A percentile compares a stretch with the other conserved stretches of the same genome.
These are phyloP conservation scores for Naumovozyma castellii DNA, from an alignment of 805 yeast species.

Conservation along the genomic window DNA sequence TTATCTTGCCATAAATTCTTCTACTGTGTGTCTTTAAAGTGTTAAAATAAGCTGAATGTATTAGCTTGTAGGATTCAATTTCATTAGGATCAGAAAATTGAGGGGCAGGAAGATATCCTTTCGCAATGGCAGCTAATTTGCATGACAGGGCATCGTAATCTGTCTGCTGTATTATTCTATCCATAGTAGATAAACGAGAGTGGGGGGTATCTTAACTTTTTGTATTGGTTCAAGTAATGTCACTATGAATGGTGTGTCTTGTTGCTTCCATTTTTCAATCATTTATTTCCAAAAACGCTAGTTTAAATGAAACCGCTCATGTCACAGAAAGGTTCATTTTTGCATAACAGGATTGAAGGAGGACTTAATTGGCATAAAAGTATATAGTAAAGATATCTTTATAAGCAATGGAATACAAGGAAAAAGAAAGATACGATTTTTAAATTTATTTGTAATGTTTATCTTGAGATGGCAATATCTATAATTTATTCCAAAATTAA, in stretches of 20 bases:
- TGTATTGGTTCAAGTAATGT: background rate
- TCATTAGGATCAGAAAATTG: slow-evolving; percentile 4
- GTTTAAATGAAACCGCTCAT: no score
- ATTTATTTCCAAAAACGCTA: no score
- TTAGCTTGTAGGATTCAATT: slow-evolving; percentile 8
- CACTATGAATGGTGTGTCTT: background rate
- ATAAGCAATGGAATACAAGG: no score
- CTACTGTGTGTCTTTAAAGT: slow-evolving; percentile 13
- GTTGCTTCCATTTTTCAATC: background rate
- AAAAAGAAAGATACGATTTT: no score
- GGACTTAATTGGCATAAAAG: no score
- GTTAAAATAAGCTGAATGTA: slow-evolving; percentile 18
- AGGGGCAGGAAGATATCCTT: slow-evolving; percentile 38
- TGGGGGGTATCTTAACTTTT: background rate
- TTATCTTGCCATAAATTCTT: slow-evolving; percentile 15
- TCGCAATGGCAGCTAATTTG: slow-evolving; percentile 42
- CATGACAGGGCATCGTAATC: slow-evolving; percentile 68
- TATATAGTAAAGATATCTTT: no score
- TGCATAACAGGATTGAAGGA: no score
- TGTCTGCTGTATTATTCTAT: slow-evolving; percentile 33
- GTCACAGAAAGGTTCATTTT: no score
- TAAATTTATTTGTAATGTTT: no score
- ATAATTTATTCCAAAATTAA: no score
- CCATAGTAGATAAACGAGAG: slow-evolving; percentile 11
- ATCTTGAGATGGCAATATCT: no score